Conservation (phyloP, 495 filamentous ascomycete species). For the Penicillium cinerascens region DNA sequence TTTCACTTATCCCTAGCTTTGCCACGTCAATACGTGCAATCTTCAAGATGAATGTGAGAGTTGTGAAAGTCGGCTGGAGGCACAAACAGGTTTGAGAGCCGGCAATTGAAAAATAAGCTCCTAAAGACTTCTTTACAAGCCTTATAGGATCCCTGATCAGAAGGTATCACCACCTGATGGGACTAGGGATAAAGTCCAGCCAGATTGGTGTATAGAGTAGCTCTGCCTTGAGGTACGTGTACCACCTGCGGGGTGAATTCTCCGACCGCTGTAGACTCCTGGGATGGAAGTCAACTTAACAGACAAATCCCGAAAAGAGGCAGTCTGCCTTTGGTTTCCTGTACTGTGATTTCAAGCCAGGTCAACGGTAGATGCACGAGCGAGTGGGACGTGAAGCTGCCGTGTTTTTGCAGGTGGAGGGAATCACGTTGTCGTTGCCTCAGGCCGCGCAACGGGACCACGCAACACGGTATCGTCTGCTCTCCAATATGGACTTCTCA, state of each 20-base stretch:
- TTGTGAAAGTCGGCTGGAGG: background rate
- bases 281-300: background rate
- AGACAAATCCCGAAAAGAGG: background rate
- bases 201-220: background rate
- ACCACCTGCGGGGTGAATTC: slow-evolving; percentile 15
- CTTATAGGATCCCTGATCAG: background rate
- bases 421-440: slow-evolving; percentile 16
- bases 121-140: background rate
- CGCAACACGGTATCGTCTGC: background rate
- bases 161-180: background rate
- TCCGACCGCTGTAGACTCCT: background rate
- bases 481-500: background rate
- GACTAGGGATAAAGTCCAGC: background rate
- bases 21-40: background rate
- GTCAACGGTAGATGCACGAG: background rate
- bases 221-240: slow-evolving; percentile 4
- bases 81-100: background rate
- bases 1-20: background rate
- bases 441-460: slow-evolving; percentile 4
- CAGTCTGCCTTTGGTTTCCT: background rate
- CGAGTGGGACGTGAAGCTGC: background rate
- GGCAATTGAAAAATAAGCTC: background rate
- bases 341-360: background rate
- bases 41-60: background rate
- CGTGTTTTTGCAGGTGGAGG: slow-evolving; percentile 8